These are phyloP conservation scores for Termitomyces sp. DNA, from an alignment of 768 basidiomycete species.

Conservation along the genomic window DNA sequence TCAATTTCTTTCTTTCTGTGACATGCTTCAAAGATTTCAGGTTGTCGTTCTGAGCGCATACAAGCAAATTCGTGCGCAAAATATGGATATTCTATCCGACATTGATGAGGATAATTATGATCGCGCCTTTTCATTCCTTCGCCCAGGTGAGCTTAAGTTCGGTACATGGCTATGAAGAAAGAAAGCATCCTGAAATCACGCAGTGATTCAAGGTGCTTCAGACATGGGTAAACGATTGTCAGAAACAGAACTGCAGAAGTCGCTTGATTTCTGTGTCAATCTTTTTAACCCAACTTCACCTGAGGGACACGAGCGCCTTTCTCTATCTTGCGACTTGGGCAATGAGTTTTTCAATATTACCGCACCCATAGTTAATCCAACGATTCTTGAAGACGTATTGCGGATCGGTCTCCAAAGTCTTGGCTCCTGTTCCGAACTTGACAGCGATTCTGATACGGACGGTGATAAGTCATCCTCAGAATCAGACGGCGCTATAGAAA, in stretches of 20 bases:
- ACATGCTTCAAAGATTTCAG: slow-evolving; percentile 40
- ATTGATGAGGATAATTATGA: slow-evolving; percentile 68
- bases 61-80: slow-evolving; percentile 63
- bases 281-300: slow-evolving; percentile 66
- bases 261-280: slow-evolving; percentile 72
- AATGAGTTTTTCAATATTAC: slow-evolving; percentile 49
- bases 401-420: slow-evolving; percentile 14
- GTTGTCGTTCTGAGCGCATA: slow-evolving; percentile 69
- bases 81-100: slow-evolving; percentile 49
- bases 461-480: slow-evolving; percentile 22
- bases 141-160: slow-evolving; percentile 41
- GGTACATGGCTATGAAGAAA: background rate
- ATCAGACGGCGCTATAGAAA: slow-evolving; percentile 32
- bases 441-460: slow-evolving; percentile 10
- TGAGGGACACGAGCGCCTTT: slow-evolving; percentile 46
- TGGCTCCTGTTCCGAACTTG: slow-evolving; percentile 2
- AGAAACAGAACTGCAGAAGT: slow-evolving; percentile 67
- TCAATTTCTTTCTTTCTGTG: background rate
- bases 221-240: slow-evolving; percentile 71
- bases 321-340: slow-evolving; percentile 17
- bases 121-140: slow-evolving; percentile 55
- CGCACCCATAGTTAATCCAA: slow-evolving; percentile 40
- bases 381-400: slow-evolving; percentile 30
- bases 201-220: slow-evolving; percentile 77
- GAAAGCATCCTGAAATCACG: background rate